Evolutionary conservation across 805 yeast species (phyloP).

Genomic region (Starmerella sirachaensis): DNA sequence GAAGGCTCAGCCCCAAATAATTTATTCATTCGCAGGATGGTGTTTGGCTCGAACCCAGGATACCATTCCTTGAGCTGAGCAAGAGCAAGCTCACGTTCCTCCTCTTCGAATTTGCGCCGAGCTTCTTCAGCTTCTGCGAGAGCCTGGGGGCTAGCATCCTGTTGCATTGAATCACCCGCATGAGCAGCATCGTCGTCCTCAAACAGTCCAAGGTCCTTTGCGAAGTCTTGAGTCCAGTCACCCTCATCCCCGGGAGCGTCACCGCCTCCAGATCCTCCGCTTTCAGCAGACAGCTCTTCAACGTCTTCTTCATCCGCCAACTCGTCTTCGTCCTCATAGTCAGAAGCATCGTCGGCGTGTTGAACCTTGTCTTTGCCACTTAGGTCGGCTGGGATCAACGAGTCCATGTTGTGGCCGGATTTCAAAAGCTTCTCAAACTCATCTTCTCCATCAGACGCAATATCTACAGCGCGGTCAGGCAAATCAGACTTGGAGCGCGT

Average conservation of each 20-base stretch:
- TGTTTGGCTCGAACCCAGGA: conserved; percentile 49
- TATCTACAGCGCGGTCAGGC: too few species aligned
- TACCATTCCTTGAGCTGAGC: conserved; percentile 34
- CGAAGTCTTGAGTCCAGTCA: conserved; percentile 29
- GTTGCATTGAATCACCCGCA: neutral
- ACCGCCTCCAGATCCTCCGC: conserved; percentile 16
- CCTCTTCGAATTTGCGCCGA: conserved; percentile 13
- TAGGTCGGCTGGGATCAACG: conserved; percentile 26
- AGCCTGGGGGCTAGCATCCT: neutral
- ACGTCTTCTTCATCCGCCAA: conserved; percentile 74
- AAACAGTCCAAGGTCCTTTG: conserved; percentile 26
- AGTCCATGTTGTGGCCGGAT: conserved; percentile 23
- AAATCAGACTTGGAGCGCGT: too few species aligned
- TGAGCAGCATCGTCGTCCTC: conserved; percentile 12
- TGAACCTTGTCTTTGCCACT: conserved; percentile 41
- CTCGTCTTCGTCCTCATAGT: conserved; percentile 89
- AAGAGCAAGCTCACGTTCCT: conserved; percentile 15
- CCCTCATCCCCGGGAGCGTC: conserved; percentile 9
- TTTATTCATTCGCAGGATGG: conserved; percentile 51
- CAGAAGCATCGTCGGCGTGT: conserved; percentile 87
- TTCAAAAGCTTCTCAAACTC: conserved; percentile 27
- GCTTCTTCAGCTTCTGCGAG: conserved; percentile 14
- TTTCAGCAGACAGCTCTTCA: conserved; percentile 21
- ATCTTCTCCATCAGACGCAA: conserved; percentile 27
- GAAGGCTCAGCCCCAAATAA: conserved; percentile 54